Evolutionary conservation across 2,329 filamentous ascomycete genomes (phyloP).

Genomic region (Fusarium veterinarium): DNA sequence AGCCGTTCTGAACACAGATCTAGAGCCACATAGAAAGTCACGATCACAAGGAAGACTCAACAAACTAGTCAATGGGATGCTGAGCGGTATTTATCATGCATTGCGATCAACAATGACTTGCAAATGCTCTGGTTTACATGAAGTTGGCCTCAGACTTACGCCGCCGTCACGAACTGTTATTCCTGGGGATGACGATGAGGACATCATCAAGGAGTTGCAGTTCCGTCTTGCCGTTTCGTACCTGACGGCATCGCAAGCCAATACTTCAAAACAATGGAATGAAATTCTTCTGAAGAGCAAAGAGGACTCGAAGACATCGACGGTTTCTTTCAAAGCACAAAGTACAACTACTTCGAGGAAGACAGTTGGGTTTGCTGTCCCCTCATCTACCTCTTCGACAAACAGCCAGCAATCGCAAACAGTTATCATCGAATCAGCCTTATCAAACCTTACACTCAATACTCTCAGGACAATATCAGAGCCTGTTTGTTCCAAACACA

Average conservation of each 20-base stretch:
- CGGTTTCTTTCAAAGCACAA: fast-evolving
- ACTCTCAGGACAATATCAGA: fast-evolving
- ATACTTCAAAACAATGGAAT: not conserved
- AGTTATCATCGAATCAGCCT: not conserved
- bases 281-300: not conserved
- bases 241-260: too few relatives aligned
- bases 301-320: fast-evolving
- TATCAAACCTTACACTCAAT: not conserved
- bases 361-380: not conserved
- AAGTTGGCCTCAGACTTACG: not conserved
- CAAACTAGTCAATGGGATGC: not conserved
- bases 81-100: not conserved
- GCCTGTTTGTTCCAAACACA: not conserved
- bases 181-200: not conserved
- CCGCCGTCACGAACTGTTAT: not conserved
- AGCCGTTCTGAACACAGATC: not conserved
- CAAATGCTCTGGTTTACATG: not conserved
- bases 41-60: not conserved
- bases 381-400: fast-evolving
- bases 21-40: not conserved
- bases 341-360: not conserved
- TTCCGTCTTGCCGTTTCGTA: not conserved
- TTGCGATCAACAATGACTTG: not conserved
- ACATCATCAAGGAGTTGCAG: not conserved
- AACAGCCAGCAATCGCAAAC: not conserved